Conservation (phyloP, 768 basidiomycete genomes). For the Chiua virens region DNA sequence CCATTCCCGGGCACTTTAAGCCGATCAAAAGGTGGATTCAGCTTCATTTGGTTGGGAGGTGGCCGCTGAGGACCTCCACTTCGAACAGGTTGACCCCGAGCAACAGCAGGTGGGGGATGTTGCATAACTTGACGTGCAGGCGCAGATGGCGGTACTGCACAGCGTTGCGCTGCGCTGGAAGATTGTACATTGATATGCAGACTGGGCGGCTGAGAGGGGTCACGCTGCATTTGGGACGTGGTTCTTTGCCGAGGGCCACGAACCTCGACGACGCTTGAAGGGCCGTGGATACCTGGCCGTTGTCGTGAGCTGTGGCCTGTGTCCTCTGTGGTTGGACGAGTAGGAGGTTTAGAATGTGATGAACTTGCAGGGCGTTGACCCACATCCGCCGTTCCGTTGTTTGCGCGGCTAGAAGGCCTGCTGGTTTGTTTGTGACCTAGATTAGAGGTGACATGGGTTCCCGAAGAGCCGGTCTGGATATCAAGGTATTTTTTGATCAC, state of each 20-base stretch:
- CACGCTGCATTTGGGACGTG: constrained; percentile 17
- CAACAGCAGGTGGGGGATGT: constrained; percentile 1
- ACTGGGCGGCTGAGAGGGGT: constrained; percentile 13
- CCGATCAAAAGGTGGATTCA: constrained; percentile 19
- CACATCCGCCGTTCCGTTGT: constrained; percentile 9
- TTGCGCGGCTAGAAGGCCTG: constrained; percentile 25
- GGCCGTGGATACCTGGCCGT: constrained; percentile 1
- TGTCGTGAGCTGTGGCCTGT: constrained; percentile 3
- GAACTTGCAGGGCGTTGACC: constrained; percentile 10
- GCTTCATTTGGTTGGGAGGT: constrained; percentile 21
- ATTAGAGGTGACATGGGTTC: constrained; percentile 2
- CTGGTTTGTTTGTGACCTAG: constrained; percentile 18
- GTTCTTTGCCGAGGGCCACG: constrained; percentile 19
- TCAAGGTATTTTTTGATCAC: constrained; percentile 76
- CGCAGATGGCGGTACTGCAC: constrained; percentile 10
- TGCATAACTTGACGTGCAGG: constrained; percentile 9
- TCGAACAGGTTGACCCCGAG: constrained; percentile 1
- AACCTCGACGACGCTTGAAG: not conserved
- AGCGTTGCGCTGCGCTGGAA: constrained; percentile 21
- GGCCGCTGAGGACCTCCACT: constrained; percentile 27
- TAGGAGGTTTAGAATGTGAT: constrained; percentile 9
- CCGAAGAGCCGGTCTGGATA: constrained; percentile 29
- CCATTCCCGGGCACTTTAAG: constrained; percentile 30
- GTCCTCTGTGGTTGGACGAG: constrained; percentile 4
- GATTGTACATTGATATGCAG: constrained; percentile 16